A percentile compares a stretch with the other conserved stretches of the same genome.
Conservation (phyloP, 2,329 filamentous ascomycete species). For the Dothiorella sarmentorum region DNA sequence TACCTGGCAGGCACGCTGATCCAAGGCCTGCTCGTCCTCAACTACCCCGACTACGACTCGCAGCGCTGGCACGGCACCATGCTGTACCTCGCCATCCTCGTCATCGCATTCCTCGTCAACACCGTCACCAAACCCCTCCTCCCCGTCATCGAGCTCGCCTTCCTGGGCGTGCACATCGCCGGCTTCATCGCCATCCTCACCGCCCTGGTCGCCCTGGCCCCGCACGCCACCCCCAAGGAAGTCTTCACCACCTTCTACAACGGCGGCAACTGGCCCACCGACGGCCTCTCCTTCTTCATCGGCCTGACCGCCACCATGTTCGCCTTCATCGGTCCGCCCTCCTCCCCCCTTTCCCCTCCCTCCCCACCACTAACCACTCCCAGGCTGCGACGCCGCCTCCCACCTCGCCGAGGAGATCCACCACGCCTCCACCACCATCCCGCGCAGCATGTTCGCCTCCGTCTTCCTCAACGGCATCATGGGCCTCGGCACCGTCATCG, state of each 20-base stretch:
- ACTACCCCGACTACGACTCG: constrained; percentile 34
- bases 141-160: constrained; percentile 47
- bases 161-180: constrained; percentile 50
- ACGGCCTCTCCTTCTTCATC: constrained; percentile 45
- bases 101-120: constrained; percentile 43
- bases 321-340: constrained; percentile 37
- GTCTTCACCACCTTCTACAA: constrained; percentile 51
- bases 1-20: constrained; percentile 30
- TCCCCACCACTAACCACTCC: not conserved
- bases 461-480: constrained; percentile 40
- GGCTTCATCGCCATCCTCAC: constrained; percentile 54
- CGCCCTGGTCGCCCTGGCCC: constrained; percentile 42
- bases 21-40: constrained; percentile 37
- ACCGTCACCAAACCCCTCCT: constrained; percentile 42
- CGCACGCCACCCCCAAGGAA: constrained; percentile 38
- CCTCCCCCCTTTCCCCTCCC: constrained; percentile 33
- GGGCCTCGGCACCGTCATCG: constrained; percentile 41
- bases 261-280: constrained; percentile 43
- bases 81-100: constrained; percentile 44
- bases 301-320: constrained; percentile 40
- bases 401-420: constrained; percentile 31
- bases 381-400: constrained; percentile 1
- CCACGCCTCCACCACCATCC: constrained; percentile 34
- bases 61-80: constrained; percentile 51
- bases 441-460: constrained; percentile 41